These are phyloP conservation scores for Centaurea solstitialis DNA, from an alignment of 129 eudicot genomes.

Conservation along the genomic window DNA sequence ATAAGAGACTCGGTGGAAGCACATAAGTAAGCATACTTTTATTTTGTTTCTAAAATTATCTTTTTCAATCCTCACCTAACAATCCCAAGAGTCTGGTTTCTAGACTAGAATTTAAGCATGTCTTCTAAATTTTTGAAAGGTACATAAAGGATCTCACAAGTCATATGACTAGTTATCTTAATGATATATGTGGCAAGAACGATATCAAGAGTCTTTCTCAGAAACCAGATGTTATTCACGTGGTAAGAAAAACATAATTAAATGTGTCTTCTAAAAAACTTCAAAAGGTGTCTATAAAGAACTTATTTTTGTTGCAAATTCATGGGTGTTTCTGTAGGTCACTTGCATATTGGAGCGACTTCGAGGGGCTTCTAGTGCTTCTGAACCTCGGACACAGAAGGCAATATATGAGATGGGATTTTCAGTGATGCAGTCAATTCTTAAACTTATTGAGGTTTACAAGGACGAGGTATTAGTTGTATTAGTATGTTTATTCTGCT, in stretches of 20 bases:
- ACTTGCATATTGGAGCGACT: constrained; percentile 92
- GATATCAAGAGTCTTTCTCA: constrained; percentile 71
- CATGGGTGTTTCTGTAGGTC: constrained; percentile 44
- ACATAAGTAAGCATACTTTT: constrained; percentile 58
- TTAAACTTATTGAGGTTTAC: constrained; percentile 75
- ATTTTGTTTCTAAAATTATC: background rate
- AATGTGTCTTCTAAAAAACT: background rate
- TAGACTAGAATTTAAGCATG: background rate
- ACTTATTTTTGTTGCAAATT: background rate
- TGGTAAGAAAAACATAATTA: constrained; percentile 47
- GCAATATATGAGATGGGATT: constrained; percentile 86
- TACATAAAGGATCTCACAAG: constrained; percentile 65
- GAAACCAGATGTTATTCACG: constrained; percentile 78
- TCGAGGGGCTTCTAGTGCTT: constrained; percentile 94
- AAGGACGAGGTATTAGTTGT: constrained; percentile 70
- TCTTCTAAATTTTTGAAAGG: constrained; percentile 37
- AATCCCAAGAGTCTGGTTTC: background rate
- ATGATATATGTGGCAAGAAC: constrained; percentile 68
- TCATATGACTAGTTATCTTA: constrained; percentile 70
- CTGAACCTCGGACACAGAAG: constrained; percentile 87
- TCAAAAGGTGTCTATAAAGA: background rate
- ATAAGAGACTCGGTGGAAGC: constrained; percentile 53
- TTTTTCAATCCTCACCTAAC: background rate
- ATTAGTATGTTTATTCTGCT: background rate
- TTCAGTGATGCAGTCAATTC: constrained; percentile 77